These are phyloP conservation scores for Linnemannia hyalina DNA, from an alignment of 192 early-diverging fungal species.

Conservation along the genomic window DNA sequence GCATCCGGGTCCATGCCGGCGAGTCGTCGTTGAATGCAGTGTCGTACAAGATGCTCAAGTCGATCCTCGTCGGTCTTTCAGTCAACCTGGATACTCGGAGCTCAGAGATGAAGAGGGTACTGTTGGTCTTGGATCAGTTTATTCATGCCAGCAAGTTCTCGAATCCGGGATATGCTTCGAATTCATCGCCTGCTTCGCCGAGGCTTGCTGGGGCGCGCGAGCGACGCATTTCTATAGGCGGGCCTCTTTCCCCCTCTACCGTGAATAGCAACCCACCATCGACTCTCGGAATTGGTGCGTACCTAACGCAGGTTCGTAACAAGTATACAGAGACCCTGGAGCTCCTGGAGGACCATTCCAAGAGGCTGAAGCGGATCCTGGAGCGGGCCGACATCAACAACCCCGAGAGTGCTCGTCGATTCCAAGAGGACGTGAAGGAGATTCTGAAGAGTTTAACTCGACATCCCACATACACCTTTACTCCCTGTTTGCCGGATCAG, in stretches of 20 bases:
- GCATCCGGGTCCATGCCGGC: conserved; percentile 25
- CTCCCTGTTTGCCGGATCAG: conserved; percentile 35
- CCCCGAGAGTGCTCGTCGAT: conserved; percentile 27
- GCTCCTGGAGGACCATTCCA: conserved; percentile 35
- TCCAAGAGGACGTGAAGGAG: conserved; percentile 32
- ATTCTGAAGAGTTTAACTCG: conserved; percentile 21
- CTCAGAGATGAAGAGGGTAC: conserved; percentile 49
- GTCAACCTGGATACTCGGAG: conserved; percentile 50
- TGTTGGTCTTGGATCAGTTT: conserved; percentile 39
- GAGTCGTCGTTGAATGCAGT: conserved; percentile 22
- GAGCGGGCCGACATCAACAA: conserved; percentile 36
- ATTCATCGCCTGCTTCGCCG: conserved; percentile 37
- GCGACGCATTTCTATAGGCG: conserved; percentile 22
- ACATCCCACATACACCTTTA: conserved; percentile 30
- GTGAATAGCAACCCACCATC: neutral
- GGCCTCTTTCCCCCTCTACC: neutral
- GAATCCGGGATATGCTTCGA: neutral
- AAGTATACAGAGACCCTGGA: conserved; percentile 38
- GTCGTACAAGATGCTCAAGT: conserved; percentile 47
- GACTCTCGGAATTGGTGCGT: conserved; percentile 13
- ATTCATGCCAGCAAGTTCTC: conserved; percentile 6
- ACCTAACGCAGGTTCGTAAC: conserved; percentile 30
- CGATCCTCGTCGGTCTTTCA: conserved; percentile 38
- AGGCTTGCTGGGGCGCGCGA: conserved; percentile 9
- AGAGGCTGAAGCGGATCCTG: conserved; percentile 29